Evolutionary conservation across 2,329 filamentous ascomycete genomes (phyloP).

Genomic region (Diaporthe australafricana): DNA sequence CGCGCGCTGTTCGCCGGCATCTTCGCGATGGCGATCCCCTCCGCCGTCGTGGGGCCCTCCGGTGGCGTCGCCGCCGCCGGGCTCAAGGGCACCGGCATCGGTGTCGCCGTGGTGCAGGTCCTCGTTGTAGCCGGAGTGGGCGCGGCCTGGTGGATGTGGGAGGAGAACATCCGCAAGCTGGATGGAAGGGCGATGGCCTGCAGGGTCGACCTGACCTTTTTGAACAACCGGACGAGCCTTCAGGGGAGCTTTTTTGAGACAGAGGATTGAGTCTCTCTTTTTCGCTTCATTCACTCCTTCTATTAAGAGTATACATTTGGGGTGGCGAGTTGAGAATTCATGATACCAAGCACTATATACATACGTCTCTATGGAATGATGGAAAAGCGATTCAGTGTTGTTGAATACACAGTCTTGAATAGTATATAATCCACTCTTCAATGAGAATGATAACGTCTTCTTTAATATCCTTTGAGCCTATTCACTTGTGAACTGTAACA

Average conservation of each 20-base stretch:
- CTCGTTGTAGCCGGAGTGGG: constrained; percentile 50
- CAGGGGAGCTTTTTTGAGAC: constrained; percentile 59
- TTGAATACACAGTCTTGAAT: constrained; percentile 10
- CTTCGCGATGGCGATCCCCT: constrained; percentile 57
- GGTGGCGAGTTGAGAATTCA: background rate
- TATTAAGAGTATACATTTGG: background rate
- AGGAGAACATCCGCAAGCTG: constrained; percentile 53
- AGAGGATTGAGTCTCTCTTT: constrained; percentile 44
- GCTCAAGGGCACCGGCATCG: constrained; percentile 53
- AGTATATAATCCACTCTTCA: constrained; percentile 2
- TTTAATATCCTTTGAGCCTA: too few relatives aligned
- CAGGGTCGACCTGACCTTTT: constrained; percentile 54
- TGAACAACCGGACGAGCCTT: constrained; percentile 54
- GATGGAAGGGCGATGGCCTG: constrained; percentile 62
- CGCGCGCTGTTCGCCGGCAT: constrained; percentile 55
- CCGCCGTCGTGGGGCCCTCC: constrained; percentile 46
- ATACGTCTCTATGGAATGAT: background rate
- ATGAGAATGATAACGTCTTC: too few relatives aligned
- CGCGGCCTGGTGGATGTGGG: constrained; percentile 55
- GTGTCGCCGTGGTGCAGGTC: constrained; percentile 55
- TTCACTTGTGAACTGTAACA: too few relatives aligned
- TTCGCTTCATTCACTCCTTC: background rate
- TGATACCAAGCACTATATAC: background rate
- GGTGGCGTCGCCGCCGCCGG: constrained; percentile 43
- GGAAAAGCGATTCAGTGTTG: background rate